These are phyloP conservation scores for Halophytophthora polymorphica DNA, from an alignment of 352 stramenopile genomes.

Conservation along the genomic window DNA sequence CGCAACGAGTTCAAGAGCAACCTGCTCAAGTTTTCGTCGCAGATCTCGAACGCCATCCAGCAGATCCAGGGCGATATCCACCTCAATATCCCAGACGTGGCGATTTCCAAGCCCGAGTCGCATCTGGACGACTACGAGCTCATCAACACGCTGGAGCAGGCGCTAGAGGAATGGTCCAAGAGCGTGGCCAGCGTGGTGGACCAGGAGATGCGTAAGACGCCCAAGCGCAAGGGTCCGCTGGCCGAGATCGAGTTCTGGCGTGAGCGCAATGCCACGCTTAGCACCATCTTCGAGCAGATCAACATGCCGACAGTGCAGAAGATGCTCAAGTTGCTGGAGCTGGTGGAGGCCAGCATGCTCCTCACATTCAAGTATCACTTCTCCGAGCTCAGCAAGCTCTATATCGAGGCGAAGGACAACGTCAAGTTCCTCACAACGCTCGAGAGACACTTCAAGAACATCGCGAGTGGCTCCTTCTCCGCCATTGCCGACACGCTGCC, in stretches of 20 bases:
- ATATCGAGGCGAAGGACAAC: constrained; percentile 95
- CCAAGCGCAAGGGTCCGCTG: constrained; percentile 88
- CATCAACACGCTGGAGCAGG: constrained; percentile 87
- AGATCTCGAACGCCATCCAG: constrained; percentile 91
- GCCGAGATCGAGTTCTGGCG: constrained; percentile 97
- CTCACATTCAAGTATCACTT: constrained; percentile 94
- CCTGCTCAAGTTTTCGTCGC: constrained; percentile 90
- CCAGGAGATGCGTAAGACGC: constrained; percentile 83
- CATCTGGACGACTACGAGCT: constrained; percentile 85
- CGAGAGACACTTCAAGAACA: constrained; percentile 96
- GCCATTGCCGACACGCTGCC: constrained; percentile 92
- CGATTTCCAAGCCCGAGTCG: constrained; percentile 85
- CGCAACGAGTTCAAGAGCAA: constrained; percentile 90
- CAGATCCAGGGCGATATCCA: constrained; percentile 94
- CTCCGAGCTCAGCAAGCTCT: constrained; percentile 92
- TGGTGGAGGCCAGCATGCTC: constrained; percentile 89
- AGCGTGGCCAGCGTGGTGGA: constrained; percentile 89
- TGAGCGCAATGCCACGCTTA: constrained; percentile 91
- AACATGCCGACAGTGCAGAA: constrained; percentile 94
- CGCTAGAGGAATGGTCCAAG: constrained; percentile 92
- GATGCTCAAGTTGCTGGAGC: constrained; percentile 92
- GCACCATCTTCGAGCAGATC: constrained; percentile 95
- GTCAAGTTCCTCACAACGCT: constrained; percentile 96
- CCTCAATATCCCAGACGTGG: constrained; percentile 90
- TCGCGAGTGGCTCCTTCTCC: constrained; percentile 87